Evolutionary conservation across 139 green algal genomes (phyloP).

Genomic region (Chlamydomonas incerta): DNA sequence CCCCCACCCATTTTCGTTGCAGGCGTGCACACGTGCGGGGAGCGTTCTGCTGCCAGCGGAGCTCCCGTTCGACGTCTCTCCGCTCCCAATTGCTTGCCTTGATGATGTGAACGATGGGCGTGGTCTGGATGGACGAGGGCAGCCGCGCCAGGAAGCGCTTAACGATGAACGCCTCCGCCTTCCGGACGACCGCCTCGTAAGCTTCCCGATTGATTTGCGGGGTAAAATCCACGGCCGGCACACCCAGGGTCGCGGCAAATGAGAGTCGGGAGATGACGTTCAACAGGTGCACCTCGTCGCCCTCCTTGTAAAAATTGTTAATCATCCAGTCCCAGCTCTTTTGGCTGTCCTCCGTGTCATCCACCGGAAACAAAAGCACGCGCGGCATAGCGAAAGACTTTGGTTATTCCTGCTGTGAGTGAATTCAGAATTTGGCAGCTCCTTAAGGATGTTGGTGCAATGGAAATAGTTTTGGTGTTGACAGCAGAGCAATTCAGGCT

Average conservation of each 20-base stretch:
- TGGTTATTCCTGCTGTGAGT: not conserved
- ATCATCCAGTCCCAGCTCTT: constrained; percentile 48
- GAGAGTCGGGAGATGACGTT: constrained; percentile 46
- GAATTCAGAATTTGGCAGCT: too few species aligned
- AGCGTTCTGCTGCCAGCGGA: not conserved
- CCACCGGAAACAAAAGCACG: constrained; percentile 43
- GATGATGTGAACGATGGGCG: constrained; percentile 64
- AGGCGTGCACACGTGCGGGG: not conserved
- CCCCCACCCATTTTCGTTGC: too few species aligned
- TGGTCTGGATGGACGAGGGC: constrained; percentile 39
- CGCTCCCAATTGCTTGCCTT: constrained; percentile 33
- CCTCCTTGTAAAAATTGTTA: constrained; percentile 40
- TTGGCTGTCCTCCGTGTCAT: constrained; percentile 45
- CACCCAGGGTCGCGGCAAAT: constrained; percentile 38
- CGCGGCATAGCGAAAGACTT: constrained; percentile 1
- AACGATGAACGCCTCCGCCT: constrained; percentile 59
- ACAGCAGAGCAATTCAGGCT: too few species aligned
- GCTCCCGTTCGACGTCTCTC: too few species aligned
- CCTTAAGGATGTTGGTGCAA: too few species aligned
- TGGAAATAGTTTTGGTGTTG: too few species aligned
- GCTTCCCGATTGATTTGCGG: constrained; percentile 56
- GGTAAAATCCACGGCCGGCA: constrained; percentile 49
- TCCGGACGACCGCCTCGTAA: constrained; percentile 51
- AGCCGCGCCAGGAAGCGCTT: constrained; percentile 56
- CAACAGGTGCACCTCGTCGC: constrained; percentile 56